Base-by-base conservation (phyloP, 352 stramenopile genomes). In the Phytophthora pisi region DNA sequence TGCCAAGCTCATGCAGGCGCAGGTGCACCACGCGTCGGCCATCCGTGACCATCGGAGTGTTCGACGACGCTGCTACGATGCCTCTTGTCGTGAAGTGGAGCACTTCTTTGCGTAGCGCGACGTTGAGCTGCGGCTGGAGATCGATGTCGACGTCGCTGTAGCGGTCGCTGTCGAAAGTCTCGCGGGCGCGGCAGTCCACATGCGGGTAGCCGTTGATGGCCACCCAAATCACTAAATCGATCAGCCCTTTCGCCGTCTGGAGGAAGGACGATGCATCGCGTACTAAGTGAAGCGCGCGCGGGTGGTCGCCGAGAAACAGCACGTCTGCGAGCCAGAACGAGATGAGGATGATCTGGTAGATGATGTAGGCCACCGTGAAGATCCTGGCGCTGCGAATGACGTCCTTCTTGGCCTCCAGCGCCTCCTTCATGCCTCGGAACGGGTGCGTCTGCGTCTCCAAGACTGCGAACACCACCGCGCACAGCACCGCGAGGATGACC, bases 11-110 rank as follows among this genome's bases (percentile, higher is more conserved):
- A 40, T 95, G 88, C 40, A 95, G 70, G 2, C 86, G 86, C 7
- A 93, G 68, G 16, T 85, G 84, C 23, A 91, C 82, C n/a, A 92
- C 78, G 42, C 77, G 80, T 20, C 84, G 76, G 0, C 68, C 67
- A 18, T 77, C 70, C 0, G 76, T 74, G 5, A 88, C 75, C 49
- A 85, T 88, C 0, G 70, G 71, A 2, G 81, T 78, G 59, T 93
- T 92, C 1, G 81, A 79, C 24, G 85, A 93, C 16, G 87, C 85
- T 16, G 87, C 87, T 2, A 95, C 86, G 23, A 97, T 85, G 6
- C 90, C 90, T 45, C 87, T 82, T 2, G 89, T 96, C 16, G 90
- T 95, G 52, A 96, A 97, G 50, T 95, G 86, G 46, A 97, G 82
- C 45, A 97, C 88, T 67, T 97, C 90, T 57, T 94, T 95, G 5